phyloP scores from a whole-genome alignment of 1,284 basidiomycete genomes.

The Boletus semigastroideus region DNA sequence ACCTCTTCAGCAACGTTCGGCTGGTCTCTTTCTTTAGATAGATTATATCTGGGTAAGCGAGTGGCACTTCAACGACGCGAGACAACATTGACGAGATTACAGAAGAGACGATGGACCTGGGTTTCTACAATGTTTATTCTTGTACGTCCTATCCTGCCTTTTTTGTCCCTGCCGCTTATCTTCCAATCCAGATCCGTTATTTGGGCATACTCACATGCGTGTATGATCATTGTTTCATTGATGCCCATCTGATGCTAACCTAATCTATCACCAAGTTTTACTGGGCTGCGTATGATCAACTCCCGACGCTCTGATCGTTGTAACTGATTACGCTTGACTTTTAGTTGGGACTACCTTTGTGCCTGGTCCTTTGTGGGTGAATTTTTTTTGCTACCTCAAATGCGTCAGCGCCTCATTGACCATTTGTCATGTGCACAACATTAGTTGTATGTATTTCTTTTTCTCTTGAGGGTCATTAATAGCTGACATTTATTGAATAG shows the following conservation, averaged over 20 bases:
- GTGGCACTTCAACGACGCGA: background rate
- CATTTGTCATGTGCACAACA: background rate
- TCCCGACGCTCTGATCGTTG: no score
- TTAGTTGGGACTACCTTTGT: no score
- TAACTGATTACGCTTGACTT: no score
- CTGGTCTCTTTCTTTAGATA: background rate
- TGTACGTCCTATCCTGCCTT: background rate
- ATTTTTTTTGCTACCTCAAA: no score
- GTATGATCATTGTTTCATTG: no score
- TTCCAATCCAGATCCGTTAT: no score
- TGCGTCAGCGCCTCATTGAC: no score
- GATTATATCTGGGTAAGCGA: conserved; percentile 7
- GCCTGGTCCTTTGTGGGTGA: no score
- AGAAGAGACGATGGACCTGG: conserved; percentile 11
- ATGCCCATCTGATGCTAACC: no score
- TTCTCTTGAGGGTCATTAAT: background rate
- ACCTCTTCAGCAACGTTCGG: background rate
- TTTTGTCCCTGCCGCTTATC: background rate
- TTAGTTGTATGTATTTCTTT: conserved; percentile 7
- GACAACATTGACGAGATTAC: background rate
- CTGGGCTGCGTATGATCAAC: no score
- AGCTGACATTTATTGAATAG: background rate
- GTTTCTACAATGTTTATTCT: conserved; percentile 7
- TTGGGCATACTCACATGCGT: background rate
- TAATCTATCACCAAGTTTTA: no score